These are phyloP conservation scores for Hericium coralloides DNA, from an alignment of 768 basidiomycete species.

Conservation along the genomic window DNA sequence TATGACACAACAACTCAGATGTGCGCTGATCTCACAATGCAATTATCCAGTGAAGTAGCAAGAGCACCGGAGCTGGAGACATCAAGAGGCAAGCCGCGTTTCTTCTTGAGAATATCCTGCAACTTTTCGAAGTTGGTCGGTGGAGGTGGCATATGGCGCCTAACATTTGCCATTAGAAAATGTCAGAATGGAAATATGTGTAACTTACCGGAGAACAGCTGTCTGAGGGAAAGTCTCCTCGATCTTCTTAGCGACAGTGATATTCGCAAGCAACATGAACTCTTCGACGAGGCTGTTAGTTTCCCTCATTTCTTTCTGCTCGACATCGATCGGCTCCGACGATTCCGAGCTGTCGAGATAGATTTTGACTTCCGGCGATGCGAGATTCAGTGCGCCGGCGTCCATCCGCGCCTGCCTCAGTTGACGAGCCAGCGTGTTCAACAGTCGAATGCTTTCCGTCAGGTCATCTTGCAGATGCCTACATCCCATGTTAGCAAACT, in stretches of 20 bases:
- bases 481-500: background rate
- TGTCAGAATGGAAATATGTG: background rate
- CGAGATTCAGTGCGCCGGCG: constrained; percentile 95
- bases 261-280: constrained; percentile 98
- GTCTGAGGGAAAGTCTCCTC: constrained; percentile 95
- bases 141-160: constrained; percentile 89
- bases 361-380: constrained; percentile 97
- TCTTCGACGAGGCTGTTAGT: constrained; percentile 98
- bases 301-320: constrained; percentile 86
- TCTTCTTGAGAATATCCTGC: constrained; percentile 84
- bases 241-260: constrained; percentile 86
- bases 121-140: constrained; percentile 91
- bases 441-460: constrained; percentile 77
- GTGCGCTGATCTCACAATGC: constrained; percentile 47
- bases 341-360: constrained; percentile 89
- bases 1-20: constrained; percentile 2
- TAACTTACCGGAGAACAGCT: constrained; percentile 70
- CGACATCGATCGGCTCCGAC: constrained; percentile 93
- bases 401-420: constrained; percentile 82
- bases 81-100: constrained; percentile 75
- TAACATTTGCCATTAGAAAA: constrained; percentile 19
- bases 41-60: constrained; percentile 80
- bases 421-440: constrained; percentile 81
- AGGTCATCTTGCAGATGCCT: constrained; percentile 76
- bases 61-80: constrained; percentile 88